Base-by-base conservation (phyloP, 2,329 filamentous ascomycete genomes). In the Fusarium sp. region DNA sequence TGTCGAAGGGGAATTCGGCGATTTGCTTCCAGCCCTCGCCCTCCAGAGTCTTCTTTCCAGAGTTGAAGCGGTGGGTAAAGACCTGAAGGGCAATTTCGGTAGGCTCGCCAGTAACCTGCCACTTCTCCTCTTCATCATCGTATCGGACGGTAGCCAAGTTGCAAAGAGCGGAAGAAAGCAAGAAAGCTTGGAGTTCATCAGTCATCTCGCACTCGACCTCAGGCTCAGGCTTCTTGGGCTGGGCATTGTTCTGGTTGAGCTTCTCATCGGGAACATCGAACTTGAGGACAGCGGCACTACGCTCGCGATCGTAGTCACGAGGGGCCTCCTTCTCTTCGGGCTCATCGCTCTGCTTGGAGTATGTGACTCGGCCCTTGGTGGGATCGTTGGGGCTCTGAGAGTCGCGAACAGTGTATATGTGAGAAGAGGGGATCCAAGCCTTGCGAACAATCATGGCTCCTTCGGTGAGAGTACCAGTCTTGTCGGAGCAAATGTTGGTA, bases 71-170 rank as follows among this genome's bases (percentile, higher is more conserved):
- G 75, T 91, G 89, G 5, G 92, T 88, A 75, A 95, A 93, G 12
- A 95, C 91, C 74, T 94, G 92, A 10, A 95, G 87, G 3, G 93
- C 92, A 74, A 94, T 92, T 78, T 95, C 93, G 3, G 93, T 94
- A 1, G 92, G 91, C 77, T 93, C 91, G 18, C 91, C 92, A 18
- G 89, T 89, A 2, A 90, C 90, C 76, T 90, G 87, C 92, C 92
- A 94, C 69, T 85, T 84, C 33, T 84, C 82, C 33, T 87, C 85
- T n/a, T 86, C 84, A 0, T 88, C 83, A 50, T 88, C 88, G 61
- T 85, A 86, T 47, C 88, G 84, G 16, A 90, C 88, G 3, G 88
- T 90, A n/a, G 88, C 86, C 37, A 89, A 85, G 76, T 93, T 93
- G 81, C 91, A 92, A 5, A 93, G 86, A 2, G 91, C 88, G 19